These are phyloP conservation scores for Chlorella sp. DNA, from an alignment of 139 green algal genomes.

Conservation along the genomic window DNA sequence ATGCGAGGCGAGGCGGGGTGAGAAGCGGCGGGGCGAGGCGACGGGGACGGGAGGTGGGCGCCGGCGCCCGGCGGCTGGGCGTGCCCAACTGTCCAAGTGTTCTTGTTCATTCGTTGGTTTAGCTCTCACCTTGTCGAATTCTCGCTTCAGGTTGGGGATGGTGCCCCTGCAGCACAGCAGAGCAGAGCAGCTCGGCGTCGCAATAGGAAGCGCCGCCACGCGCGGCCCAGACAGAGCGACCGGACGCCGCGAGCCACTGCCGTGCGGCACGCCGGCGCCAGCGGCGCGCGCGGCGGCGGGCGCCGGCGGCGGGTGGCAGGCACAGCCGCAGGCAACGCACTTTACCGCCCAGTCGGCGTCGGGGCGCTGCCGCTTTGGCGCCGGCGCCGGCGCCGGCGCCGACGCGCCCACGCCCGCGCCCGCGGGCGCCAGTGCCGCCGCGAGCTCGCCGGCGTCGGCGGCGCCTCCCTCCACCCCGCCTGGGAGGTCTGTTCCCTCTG, in stretches of 20 bases:
- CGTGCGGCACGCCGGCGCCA: not conserved
- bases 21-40: no score
- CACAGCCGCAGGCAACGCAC: no score
- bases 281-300: not conserved
- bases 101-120: no score
- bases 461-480: not conserved
- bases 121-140: no score
- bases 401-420: not conserved
- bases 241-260: not conserved
- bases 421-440: constrained; percentile 1
- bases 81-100: no score
- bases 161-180: not conserved
- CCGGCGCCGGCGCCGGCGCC: not conserved
- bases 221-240: not conserved
- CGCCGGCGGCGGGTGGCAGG: not conserved
- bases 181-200: not conserved
- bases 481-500: constrained; percentile 17
- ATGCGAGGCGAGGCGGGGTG: no score
- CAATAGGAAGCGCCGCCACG: not conserved
- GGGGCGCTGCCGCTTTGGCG: constrained; percentile 1
- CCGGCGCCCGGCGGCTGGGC: no score
- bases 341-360: constrained; percentile 26
- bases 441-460: not conserved
- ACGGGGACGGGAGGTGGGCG: no score
- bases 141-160: no score